Base-by-base conservation (phyloP, 2,329 filamentous ascomycete species). In the Alternaria arborescens region DNA sequence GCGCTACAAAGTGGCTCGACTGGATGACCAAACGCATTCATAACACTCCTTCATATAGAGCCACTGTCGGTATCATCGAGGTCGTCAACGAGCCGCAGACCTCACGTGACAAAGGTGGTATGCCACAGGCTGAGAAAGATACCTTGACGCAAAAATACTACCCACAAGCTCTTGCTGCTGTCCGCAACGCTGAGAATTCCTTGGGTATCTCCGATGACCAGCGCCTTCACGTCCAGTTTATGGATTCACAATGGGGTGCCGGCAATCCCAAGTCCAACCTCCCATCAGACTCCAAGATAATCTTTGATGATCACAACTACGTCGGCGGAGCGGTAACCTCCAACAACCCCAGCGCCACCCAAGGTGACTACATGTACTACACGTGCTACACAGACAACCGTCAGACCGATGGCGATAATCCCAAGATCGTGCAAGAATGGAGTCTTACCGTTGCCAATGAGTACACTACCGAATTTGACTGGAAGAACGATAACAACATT, bases 251-350 rank as follows among this genome's bases (percentile, higher is more conserved):
- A 38, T 89, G 87, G 87, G 84, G 83, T 20, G 82, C 85, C 0
- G 86, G 86, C 3, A 79, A 88, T 67, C 85, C 86, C 0, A 82
- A 79, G 18, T 65, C 80, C n/a, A 78, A 77, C 54, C 78, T 88
- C 7, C 56, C 61, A 2, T 74, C 79, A 60, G 76, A 78, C 22
- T 75, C 79, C 32, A 80, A 77, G 60, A 77, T 83, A 12, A 82
- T 82, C 30, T 89, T 84, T 66, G 86, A 89, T 70, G 83, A 87
- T 68, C 87, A 88, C 67, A 82, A 85, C 26, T 89, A 88, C 71
- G 72, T 86, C 24, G 83, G 84, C 63, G 69, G 76, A 4, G 62
- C 60, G 12, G 77, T 86, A 8, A 53, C 75, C 0, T 74, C 79
- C 0, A 60, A 14, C 8, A 40, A 60, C 0, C 34, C 58, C 5